phyloP scores from a whole-genome alignment of 2,329 filamentous ascomycete genomes.

The Botrytis fabae region DNA sequence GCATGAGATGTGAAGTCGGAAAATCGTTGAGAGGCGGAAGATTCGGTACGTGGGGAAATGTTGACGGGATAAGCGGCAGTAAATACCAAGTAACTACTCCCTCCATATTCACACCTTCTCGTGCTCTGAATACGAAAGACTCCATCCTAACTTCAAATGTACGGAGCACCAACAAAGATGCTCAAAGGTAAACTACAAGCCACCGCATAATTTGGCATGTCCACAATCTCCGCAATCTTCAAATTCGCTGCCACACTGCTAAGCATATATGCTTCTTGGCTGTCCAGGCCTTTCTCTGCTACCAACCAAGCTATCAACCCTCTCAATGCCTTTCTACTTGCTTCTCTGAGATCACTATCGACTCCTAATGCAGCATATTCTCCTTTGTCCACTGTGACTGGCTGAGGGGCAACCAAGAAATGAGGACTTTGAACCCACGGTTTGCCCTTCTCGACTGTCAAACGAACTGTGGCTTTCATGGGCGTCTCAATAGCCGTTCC shows the following conservation, averaged over 20 bases:
- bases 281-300: slow-evolving; percentile 47
- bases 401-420: slow-evolving; percentile 36
- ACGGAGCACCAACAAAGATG: slow-evolving; percentile 44
- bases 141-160: slow-evolving; percentile 23
- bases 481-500: slow-evolving; percentile 58
- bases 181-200: slow-evolving; percentile 51
- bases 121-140: not conserved
- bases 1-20: not conserved
- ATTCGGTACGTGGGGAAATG: not conserved
- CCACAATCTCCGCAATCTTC: slow-evolving; percentile 54
- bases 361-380: slow-evolving; percentile 52
- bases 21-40: not conserved
- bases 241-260: slow-evolving; percentile 52
- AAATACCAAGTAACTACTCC: not conserved
- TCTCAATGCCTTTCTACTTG: slow-evolving; percentile 50
- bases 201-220: slow-evolving; percentile 55
- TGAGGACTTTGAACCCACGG: slow-evolving; percentile 51
- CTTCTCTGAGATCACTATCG: slow-evolving; percentile 49
- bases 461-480: slow-evolving; percentile 50
- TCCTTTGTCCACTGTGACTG: slow-evolving; percentile 43
- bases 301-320: slow-evolving; percentile 52
- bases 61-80: not conserved
- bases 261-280: slow-evolving; percentile 54
- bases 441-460: slow-evolving; percentile 50
- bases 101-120: not conserved